Evolutionary conservation across 306 rosid genomes (phyloP).

Genomic region (Trifolium subterraneum): DNA sequence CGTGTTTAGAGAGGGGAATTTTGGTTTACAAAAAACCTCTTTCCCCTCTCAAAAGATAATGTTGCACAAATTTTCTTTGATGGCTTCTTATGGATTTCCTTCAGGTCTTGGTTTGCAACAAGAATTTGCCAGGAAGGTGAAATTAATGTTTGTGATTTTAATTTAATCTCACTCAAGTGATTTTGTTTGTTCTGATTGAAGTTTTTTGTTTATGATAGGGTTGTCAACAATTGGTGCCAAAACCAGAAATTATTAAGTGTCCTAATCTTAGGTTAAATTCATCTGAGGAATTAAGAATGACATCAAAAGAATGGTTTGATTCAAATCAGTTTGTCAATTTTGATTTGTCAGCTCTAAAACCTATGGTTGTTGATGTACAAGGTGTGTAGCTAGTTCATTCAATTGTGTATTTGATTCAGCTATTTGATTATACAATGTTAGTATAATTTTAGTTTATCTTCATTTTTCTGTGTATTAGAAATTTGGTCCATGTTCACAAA

Average conservation of each 20-base stretch:
- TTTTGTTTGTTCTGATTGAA: conserved; percentile 2
- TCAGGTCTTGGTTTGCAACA: conserved; percentile 34
- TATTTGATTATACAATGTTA: conserved; percentile 9
- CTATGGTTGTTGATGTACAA: conserved; percentile 53
- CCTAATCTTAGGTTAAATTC: conserved; percentile 50
- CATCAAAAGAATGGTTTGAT: conserved; percentile 46
- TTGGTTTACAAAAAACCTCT: too few species aligned
- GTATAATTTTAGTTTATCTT: conserved; percentile 2
- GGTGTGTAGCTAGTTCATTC: conserved; percentile 57
- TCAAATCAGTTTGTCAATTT: conserved; percentile 51
- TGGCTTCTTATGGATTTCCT: conserved; percentile 76
- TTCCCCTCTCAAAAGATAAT: too few species aligned
- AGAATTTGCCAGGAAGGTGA: conserved; percentile 64
- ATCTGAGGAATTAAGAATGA: conserved; percentile 53
- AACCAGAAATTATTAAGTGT: conserved; percentile 53
- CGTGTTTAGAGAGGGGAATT: too few species aligned
- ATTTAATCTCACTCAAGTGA: not conserved
- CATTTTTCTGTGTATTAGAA: not conserved
- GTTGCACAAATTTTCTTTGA: conserved; percentile 24
- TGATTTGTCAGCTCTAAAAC: conserved; percentile 55
- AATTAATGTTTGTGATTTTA: conserved; percentile 1
- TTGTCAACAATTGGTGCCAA: conserved; percentile 54
- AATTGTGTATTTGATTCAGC: conserved; percentile 23
- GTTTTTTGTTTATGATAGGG: conserved; percentile 51
- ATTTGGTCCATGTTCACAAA: too few species aligned